phyloP scores from a whole-genome alignment of 2,329 filamentous ascomycete species.

The Calonectria pseudoturangicola region DNA sequence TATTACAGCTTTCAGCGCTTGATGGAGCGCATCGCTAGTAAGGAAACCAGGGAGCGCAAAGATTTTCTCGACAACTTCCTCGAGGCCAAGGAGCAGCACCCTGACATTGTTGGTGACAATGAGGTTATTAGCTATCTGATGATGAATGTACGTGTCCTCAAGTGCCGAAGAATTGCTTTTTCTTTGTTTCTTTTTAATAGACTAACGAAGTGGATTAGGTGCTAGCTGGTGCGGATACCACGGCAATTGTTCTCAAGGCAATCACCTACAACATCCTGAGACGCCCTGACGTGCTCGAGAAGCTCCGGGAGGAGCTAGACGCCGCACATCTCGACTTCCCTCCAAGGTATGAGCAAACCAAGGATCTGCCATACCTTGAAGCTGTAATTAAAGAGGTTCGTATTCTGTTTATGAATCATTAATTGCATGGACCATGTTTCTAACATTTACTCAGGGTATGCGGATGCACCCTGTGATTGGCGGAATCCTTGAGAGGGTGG shows the following conservation, averaged over 20 bases:
- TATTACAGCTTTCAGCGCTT: conserved; percentile 22
- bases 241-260: conserved; percentile 20
- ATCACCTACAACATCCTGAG: conserved; percentile 23
- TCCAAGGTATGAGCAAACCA: conserved; percentile 46
- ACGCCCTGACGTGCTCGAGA: conserved; percentile 5
- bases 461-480: conserved; percentile 67
- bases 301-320: conserved; percentile 23
- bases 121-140: conserved; percentile 27
- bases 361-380: conserved; percentile 65
- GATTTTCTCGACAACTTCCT: conserved; percentile 30
- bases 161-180: neutral
- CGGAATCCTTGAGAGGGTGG: conserved; percentile 69
- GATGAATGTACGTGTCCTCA: conserved; percentile 18
- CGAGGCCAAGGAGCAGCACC: conserved; percentile 19
- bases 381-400: conserved; percentile 71
- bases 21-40: conserved; percentile 19
- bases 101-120: conserved; percentile 21
- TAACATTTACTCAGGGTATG: conserved; percentile 11
- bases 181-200: no score
- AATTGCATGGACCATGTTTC: neutral
- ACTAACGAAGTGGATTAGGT: conserved; percentile 2
- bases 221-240: conserved; percentile 25
- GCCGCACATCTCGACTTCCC: conserved; percentile 22
- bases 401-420: conserved; percentile 52
- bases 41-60: conserved; percentile 12